Evolutionary conservation across 148 eudicot species (phyloP).

Genomic region (Cornus suecica): DNA sequence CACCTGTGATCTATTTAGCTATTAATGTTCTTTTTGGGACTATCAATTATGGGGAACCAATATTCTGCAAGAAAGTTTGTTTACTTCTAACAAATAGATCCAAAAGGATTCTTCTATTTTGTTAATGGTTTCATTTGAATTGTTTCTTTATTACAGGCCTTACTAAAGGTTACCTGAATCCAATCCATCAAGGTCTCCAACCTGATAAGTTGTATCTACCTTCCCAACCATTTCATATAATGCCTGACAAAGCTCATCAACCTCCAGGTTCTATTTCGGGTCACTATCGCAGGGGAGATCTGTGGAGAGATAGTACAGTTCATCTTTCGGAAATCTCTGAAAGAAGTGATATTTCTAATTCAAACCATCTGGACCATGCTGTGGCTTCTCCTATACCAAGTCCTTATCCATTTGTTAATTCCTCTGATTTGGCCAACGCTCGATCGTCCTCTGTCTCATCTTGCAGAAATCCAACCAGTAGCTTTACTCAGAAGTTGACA

Average conservation of each 20-base stretch:
- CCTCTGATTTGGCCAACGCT: slow-evolving; percentile 37
- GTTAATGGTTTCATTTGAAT: slow-evolving; percentile 9
- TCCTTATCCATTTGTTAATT: slow-evolving; percentile 31
- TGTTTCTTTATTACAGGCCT: slow-evolving; percentile 37
- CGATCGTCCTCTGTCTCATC: slow-evolving; percentile 46
- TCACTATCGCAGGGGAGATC: slow-evolving; percentile 31
- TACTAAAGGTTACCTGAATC: slow-evolving; percentile 30
- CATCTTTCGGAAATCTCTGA: slow-evolving; percentile 31
- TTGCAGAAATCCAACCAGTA: slow-evolving; percentile 38
- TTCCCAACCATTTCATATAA: slow-evolving; percentile 26
- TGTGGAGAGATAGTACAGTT: slow-evolving; percentile 42
- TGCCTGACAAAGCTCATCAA: slow-evolving; percentile 34
- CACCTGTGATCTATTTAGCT: not conserved
- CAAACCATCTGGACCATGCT: slow-evolving; percentile 26
- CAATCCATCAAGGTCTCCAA: slow-evolving; percentile 33
- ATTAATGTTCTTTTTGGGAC: not conserved
- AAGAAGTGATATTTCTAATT: slow-evolving; percentile 26
- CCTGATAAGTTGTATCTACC: slow-evolving; percentile 35
- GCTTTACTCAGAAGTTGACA: slow-evolving; percentile 37
- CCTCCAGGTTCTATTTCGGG: slow-evolving; percentile 21
- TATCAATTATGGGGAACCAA: not conserved
- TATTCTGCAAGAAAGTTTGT: not conserved
- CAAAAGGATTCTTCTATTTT: not conserved
- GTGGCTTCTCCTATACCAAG: slow-evolving; percentile 33
- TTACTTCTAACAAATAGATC: not conserved